These are phyloP conservation scores for Xylaria palmicola DNA, from an alignment of 495 filamentous ascomycete genomes.

Conservation along the genomic window DNA sequence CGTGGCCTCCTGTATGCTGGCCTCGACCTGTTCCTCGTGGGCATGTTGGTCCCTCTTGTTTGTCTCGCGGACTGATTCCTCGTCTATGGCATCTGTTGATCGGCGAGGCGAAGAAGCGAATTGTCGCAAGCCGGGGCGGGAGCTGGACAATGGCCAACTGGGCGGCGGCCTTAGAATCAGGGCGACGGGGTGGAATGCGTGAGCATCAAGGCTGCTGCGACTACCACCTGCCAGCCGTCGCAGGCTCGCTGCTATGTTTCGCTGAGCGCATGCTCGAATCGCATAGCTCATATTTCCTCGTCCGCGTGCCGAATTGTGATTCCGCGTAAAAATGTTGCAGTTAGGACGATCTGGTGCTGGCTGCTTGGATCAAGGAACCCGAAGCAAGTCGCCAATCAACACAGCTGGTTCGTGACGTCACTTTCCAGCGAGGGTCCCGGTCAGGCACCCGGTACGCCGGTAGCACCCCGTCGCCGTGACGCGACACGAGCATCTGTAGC, in stretches of 20 bases:
- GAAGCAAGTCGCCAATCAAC: no score
- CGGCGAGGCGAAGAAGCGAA: slow-evolving; percentile 1
- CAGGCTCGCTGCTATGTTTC: slow-evolving; percentile 20
- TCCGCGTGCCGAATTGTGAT: not conserved
- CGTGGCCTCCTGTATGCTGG: slow-evolving; percentile 31
- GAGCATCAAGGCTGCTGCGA: not conserved
- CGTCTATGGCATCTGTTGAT: slow-evolving; percentile 13
- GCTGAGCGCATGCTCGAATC: slow-evolving; percentile 26
- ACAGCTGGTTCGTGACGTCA: slow-evolving; percentile 9
- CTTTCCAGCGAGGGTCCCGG: not conserved
- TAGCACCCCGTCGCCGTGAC: no score
- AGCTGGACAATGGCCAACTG: not conserved
- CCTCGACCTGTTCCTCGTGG: slow-evolving; percentile 38
- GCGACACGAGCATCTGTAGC: no score
- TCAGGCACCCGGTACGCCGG: no score
- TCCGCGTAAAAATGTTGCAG: not conserved
- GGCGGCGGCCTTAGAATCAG: not conserved
- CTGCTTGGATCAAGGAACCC: no score
- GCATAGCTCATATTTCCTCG: slow-evolving; percentile 30
- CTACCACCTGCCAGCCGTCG: slow-evolving; percentile 16
- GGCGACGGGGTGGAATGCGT: not conserved
- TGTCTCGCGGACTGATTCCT: slow-evolving; percentile 36
- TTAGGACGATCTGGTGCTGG: not conserved
- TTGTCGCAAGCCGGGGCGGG: not conserved
- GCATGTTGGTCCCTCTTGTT: slow-evolving; percentile 38